phyloP scores from a whole-genome alignment of 805 yeast species.

The Phaffomyces thermotolerans region DNA sequence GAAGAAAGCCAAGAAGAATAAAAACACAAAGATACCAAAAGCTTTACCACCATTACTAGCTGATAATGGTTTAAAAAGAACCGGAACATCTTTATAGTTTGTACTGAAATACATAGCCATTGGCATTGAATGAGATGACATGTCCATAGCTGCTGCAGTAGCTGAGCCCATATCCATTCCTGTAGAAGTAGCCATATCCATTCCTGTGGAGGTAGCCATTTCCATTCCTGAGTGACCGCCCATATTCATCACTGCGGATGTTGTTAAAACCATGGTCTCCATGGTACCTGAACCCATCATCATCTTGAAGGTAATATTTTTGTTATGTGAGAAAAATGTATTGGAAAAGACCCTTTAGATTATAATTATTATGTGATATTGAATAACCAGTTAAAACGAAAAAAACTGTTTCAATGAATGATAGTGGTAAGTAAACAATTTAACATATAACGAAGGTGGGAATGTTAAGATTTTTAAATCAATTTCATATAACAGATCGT shows the following conservation, averaged over 20 bases:
- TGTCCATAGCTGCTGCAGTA: neutral
- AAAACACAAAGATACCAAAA: constrained; percentile 62
- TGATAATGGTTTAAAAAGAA: constrained; percentile 45
- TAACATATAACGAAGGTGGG: too few relatives aligned
- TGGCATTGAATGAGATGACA: constrained; percentile 30
- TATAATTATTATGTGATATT: too few relatives aligned
- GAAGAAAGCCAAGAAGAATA: constrained; percentile 52
- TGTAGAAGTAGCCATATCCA: neutral
- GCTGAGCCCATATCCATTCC: constrained; percentile 14
- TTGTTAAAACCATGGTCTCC: constrained; percentile 15
- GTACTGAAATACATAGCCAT: constrained; percentile 46
- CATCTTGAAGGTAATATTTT: constrained; percentile 17
- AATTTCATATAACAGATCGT: too few relatives aligned
- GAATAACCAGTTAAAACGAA: neutral
- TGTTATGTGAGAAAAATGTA: neutral
- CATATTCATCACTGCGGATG: constrained; percentile 2
- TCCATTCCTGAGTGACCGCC: constrained; percentile 13
- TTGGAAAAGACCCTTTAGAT: too few relatives aligned
- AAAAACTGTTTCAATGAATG: neutral
- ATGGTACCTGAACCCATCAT: constrained; percentile 22
- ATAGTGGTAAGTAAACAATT: too few relatives aligned
- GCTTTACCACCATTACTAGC: constrained; percentile 56
- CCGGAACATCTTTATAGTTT: constrained; percentile 48
- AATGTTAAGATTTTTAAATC: too few relatives aligned
- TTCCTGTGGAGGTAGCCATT: constrained; percentile 2